Conservation (phyloP, 148 eudicot species). For the Beta vulgaris region DNA sequence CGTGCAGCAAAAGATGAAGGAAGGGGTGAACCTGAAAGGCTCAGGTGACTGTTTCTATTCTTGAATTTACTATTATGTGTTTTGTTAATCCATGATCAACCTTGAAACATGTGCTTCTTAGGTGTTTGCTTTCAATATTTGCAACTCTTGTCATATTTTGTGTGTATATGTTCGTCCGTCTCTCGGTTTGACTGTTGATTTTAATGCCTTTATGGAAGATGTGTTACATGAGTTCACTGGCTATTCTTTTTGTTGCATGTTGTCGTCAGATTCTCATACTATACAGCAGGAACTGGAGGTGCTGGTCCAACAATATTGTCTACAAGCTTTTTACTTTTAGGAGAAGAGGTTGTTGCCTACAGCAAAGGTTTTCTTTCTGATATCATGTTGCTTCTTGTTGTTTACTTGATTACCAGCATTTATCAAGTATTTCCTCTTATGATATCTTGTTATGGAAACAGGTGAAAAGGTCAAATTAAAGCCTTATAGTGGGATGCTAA, state of each 20-base stretch:
- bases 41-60: constrained; percentile 48
- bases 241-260: not conserved
- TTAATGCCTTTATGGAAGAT: not conserved
- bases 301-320: constrained; percentile 98
- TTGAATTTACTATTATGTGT: not conserved
- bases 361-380: constrained; percentile 59
- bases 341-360: constrained; percentile 91
- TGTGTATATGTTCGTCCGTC: not conserved
- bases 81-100: not conserved
- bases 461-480: constrained; percentile 74
- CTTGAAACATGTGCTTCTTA: not conserved
- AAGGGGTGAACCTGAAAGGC: constrained; percentile 68
- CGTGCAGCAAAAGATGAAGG: constrained; percentile 69
- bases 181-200: not conserved
- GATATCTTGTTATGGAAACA: constrained; percentile 34
- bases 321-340: constrained; percentile 92
- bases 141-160: not conserved
- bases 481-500: constrained; percentile 95
- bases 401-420: not conserved
- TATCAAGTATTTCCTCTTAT: not conserved
- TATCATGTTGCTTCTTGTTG: not conserved
- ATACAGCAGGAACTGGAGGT: constrained; percentile 97
- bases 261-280: constrained; percentile 80
- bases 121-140: not conserved
- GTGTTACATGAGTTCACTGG: not conserved